A percentile compares a stretch with the other conserved stretches of the same genome.
Conservation (phyloP, 1,284 basidiomycete genomes). For the Microbotryum intermedium region DNA sequence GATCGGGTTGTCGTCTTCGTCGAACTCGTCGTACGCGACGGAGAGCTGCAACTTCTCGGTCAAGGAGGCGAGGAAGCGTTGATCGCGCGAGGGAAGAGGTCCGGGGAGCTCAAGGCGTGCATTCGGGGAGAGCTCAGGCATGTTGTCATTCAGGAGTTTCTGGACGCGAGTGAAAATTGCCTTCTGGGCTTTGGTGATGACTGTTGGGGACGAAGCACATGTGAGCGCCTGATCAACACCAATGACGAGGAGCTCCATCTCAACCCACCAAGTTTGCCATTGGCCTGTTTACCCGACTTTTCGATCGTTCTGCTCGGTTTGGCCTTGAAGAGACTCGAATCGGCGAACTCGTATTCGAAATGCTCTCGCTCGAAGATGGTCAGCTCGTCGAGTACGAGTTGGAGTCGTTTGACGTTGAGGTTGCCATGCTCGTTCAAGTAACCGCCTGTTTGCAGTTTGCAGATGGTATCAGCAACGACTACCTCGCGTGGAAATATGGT, state of each 20-base stretch:
- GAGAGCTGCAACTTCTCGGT: constrained; percentile 64
- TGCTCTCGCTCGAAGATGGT: constrained; percentile 75
- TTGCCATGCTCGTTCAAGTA: constrained; percentile 87
- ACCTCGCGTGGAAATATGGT: neutral
- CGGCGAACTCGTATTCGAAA: constrained; percentile 83
- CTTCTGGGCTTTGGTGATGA: constrained; percentile 51
- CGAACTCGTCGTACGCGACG: constrained; percentile 80
- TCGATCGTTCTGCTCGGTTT: no score
- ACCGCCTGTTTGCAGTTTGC: constrained; percentile 51
- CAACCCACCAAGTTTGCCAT: constrained; percentile 34
- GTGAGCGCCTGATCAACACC: neutral
- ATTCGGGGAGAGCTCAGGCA: constrained; percentile 18
- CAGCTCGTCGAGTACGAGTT: constrained; percentile 82
- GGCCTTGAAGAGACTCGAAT: constrained; percentile 72
- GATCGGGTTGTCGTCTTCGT: constrained; percentile 59
- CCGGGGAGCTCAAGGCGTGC: constrained; percentile 63
- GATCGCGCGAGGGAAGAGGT: constrained; percentile 64
- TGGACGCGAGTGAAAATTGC: constrained; percentile 67
- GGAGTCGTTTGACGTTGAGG: constrained; percentile 71
- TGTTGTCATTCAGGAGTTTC: constrained; percentile 50
- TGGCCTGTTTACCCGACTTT: constrained; percentile 60
- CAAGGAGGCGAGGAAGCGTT: constrained; percentile 64
- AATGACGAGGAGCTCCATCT: neutral
- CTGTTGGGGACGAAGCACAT: neutral
- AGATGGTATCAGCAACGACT: neutral